Evolutionary conservation across 2,329 filamentous ascomycete species (phyloP).

Genomic region (Pseudogymnoascus pannorum): DNA sequence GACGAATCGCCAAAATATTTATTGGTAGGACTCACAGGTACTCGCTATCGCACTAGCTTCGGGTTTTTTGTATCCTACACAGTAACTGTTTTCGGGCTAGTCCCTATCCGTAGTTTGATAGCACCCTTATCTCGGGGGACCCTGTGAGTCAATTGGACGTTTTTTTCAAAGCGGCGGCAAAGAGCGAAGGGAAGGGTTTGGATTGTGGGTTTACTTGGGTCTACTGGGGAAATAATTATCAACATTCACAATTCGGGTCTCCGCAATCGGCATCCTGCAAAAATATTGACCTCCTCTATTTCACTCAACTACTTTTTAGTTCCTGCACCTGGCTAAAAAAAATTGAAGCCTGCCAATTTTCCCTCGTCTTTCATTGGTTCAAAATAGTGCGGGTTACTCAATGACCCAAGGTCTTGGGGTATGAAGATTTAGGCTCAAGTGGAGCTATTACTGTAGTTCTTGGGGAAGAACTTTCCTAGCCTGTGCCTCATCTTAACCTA

Average conservation of each 20-base stretch:
- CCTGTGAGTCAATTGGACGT: conserved; percentile 8
- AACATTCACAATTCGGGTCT: neutral
- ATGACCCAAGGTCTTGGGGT: neutral
- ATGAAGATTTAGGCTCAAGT: conserved; percentile 8
- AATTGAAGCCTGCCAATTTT: neutral
- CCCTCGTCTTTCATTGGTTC: neutral
- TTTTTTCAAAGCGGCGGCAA: neutral
- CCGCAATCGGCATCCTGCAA: neutral
- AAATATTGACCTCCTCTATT: neutral
- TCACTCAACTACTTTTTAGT: neutral
- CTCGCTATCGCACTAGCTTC: conserved; percentile 8
- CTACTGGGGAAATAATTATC: neutral
- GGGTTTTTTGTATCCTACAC: conserved; percentile 4
- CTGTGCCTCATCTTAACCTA: neutral
- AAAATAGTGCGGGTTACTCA: neutral
- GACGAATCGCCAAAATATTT: conserved; percentile 6
- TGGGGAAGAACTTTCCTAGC: neutral
- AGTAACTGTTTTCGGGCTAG: conserved; percentile 1
- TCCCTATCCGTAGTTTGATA: conserved; percentile 1
- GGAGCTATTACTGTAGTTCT: neutral
- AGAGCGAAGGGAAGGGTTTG: neutral
- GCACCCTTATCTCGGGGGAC: conserved; percentile 3
- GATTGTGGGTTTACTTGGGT: conserved; percentile 3
- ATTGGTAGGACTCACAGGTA: conserved; percentile 3
- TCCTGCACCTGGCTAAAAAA: conserved; percentile 7